phyloP scores from a whole-genome alignment of 768 basidiomycete genomes.

The Boletus tylopilopsis region DNA sequence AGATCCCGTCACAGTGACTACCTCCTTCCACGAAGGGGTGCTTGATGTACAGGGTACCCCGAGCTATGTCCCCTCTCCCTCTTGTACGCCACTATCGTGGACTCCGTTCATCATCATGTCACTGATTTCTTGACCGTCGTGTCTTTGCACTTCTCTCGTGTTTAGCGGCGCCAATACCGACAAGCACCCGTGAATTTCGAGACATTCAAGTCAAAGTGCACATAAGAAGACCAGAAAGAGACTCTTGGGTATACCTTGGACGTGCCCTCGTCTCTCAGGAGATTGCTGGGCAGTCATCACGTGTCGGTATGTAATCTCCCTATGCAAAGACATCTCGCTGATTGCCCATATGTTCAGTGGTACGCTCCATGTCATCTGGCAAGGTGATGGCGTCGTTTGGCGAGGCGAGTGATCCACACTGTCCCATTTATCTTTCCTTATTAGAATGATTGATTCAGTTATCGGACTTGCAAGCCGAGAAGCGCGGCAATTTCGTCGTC shows the following conservation, averaged over 20 bases:
- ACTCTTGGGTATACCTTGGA: slow-evolving; percentile 80
- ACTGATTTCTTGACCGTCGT: slow-evolving; percentile 9
- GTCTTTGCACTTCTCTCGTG: neutral
- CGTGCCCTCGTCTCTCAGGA: slow-evolving; percentile 76
- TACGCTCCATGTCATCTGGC: slow-evolving; percentile 53
- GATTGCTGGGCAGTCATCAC: slow-evolving; percentile 68
- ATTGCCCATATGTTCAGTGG: slow-evolving; percentile 12
- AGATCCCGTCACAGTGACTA: slow-evolving; percentile 27
- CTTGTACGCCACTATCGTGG: slow-evolving; percentile 16
- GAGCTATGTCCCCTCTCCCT: slow-evolving; percentile 12
- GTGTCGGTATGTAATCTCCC: slow-evolving; percentile 57
- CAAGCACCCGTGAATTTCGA: slow-evolving; percentile 53
- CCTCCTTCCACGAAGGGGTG: slow-evolving; percentile 17
- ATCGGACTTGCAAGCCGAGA: slow-evolving; percentile 78
- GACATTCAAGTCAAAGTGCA: slow-evolving; percentile 85
- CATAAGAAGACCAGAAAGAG: slow-evolving; percentile 72
- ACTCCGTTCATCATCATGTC: neutral
- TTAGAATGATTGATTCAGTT: slow-evolving; percentile 34
- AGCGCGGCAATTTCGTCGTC: slow-evolving; percentile 84
- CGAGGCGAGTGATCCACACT: slow-evolving; percentile 46
- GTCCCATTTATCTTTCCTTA: neutral
- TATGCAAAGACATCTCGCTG: slow-evolving; percentile 2
- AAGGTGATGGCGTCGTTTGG: slow-evolving; percentile 68
- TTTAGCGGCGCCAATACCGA: slow-evolving; percentile 23
- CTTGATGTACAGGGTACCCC: slow-evolving; percentile 16